Base-by-base conservation (phyloP, 1,284 basidiomycete species). In the Marasmius fiardii region DNA sequence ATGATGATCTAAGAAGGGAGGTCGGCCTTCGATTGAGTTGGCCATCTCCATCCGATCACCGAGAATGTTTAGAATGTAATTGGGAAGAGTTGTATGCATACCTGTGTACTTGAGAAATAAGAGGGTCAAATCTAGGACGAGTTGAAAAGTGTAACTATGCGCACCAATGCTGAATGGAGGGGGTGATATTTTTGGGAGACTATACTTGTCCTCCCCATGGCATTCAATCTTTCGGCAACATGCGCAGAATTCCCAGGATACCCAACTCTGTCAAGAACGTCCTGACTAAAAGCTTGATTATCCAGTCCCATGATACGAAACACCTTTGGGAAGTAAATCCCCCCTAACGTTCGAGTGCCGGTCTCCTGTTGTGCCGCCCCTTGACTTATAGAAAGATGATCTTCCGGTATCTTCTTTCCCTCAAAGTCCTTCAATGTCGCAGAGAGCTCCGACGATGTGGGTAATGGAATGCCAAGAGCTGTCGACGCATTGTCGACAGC, bases 11-110 rank as follows among this genome's bases (percentile, higher is more conserved):
- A 63, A 31, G 33, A 63, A 61, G 2, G 61, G 58, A 14, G 61
- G 60, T 12, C 61, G 53, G 8, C 61, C 60, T 49, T 63, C 61
- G 18, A 63, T 21, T n/a, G 61, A 63, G 31, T 60, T 58, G 21
- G 49, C 52, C 61, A 63, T 63, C 43, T 63, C 61, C 1, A 54
- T 51, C 4, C 60, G 60, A 24, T 63, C 61, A 7, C 60, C 61
- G 16, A 57, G 37, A 14, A 51, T 24, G 43, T 61, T 63, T 4
- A 63, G 41, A 24, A 61, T 56, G 34, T 58, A 8, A 23, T 60
- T 63, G 12, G 53, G 43, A 2, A 63, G 53, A 5, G 51, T 43
- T 2, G 56, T 61, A 37, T 61, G 61, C 14, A 44, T 33, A 1
- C 52, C 39, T 18, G 54, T 52, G 48, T 63, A 59, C 61, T 63